Conservation (phyloP, 1,284 basidiomycete genomes). For the Xerocomus nothofagi region DNA sequence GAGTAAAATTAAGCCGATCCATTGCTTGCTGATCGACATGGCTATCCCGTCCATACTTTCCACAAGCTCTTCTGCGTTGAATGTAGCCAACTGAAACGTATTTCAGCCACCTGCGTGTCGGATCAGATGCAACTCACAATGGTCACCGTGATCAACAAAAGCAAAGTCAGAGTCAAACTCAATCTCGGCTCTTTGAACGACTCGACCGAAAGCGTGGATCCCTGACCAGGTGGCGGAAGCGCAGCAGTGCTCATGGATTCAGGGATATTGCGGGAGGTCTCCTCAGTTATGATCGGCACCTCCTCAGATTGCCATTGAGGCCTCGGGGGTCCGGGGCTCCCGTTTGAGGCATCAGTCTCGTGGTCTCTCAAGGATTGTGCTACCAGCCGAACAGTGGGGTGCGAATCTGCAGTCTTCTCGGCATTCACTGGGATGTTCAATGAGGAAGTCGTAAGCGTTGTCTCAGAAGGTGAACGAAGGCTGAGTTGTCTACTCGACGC, state of each 20-base stretch:
- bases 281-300: slow-evolving; percentile 5
- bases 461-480: slow-evolving; percentile 29
- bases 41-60: slow-evolving; percentile 71
- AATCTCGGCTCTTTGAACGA: slow-evolving; percentile 51
- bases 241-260: slow-evolving; percentile 24
- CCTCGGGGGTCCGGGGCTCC: slow-evolving; percentile 5
- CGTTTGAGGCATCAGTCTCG: background rate
- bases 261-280: slow-evolving; percentile 6
- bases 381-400: slow-evolving; percentile 29
- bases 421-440: slow-evolving; percentile 2
- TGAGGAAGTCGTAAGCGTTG: slow-evolving; percentile 23
- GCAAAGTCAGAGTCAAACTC: slow-evolving; percentile 58
- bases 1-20: slow-evolving; percentile 83
- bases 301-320: slow-evolving; percentile 16
- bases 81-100: slow-evolving; percentile 56
- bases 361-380: slow-evolving; percentile 10
- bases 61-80: slow-evolving; percentile 88
- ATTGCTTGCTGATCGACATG: slow-evolving; percentile 66
- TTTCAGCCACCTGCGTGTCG: slow-evolving; percentile 8
- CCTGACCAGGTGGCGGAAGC: slow-evolving; percentile 20
- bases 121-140: slow-evolving; percentile 45
- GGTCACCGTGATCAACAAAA: slow-evolving; percentile 61
- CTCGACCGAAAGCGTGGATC: slow-evolving; percentile 18
- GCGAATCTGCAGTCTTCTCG: slow-evolving; percentile 10
- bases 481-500: slow-evolving; percentile 9